Evolutionary conservation across 805 yeast genomes (phyloP), one percentile per base, ranked within the genome.

Genomic region (Pichia manshurica): DNA sequence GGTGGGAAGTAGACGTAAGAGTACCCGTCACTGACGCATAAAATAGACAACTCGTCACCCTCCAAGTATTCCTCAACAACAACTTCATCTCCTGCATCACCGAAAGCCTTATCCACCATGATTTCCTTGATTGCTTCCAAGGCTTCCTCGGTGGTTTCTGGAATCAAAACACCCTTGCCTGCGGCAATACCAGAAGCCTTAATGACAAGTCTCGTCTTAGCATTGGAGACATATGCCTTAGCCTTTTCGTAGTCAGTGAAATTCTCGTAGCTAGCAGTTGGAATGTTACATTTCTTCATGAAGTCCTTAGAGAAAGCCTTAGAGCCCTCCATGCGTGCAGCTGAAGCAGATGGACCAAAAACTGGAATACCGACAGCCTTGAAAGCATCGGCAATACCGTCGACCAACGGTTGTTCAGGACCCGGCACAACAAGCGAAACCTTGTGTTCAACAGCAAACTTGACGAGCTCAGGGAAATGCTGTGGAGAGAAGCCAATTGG

Each of bases 151-250:
- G 81, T 83, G 50, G 78, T 75, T 47, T 80, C 74, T 48, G 99
- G 99, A 59, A 93, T 90, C 66, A 93, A 72, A 17, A 93, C 99
- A 59, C 99, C 99, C 69, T 93, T 93, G 55, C 99, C 99, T 31
- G 95, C 99, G 46, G 99, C 99, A 56, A 93, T 80, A 49, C 99
- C 99, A 48, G 91, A 89, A 19, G 99, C 99, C 72, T 93, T 93
- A 65, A 93, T 82, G 38, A 93, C 99, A 35, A 93, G 81, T 49
- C 82, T 79, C 67, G 84, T 83, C 61, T 81, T 78, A 33, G 82
- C 77, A 38, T 75, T 61, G 49, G 74, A 72, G 48, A 91, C 74
- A 65, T 87, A 89, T 38, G 73, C 68, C 62, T 74, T 79, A 16
- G 99, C 99, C 33, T 74, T 75, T 48, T 82, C 86, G 56, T 74